Evolutionary conservation across 139 green algal species (phyloP), one percentile per base, ranked within the genome.

Genomic region (Picochlorum sp.): DNA sequence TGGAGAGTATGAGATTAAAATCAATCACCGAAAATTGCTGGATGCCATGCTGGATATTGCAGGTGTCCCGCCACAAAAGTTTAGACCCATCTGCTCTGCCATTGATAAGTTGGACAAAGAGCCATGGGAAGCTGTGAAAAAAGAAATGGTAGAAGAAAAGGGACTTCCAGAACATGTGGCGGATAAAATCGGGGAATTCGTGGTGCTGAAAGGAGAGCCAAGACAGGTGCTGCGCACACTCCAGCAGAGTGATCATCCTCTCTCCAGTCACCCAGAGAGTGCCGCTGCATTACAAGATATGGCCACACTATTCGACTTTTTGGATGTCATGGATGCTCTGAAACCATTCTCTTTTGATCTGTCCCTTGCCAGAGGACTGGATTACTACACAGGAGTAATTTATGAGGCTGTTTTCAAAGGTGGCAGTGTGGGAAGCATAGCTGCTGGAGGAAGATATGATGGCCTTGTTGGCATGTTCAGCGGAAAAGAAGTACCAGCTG

Each of bases 71-170:
- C 3, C 76, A 14, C 65, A 83, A 62, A 91, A 92, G 73, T 84
- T 84, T 65, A 68, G 88, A 4, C 49, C 87, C 70, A 96, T 95
- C 70, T 95, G 89, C 80, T 92, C 82, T 23, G 89, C 92, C 38
- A 96, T 98, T 49, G 92, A 98, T 81, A 98, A 98, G 82, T 85
- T 98, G 23, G 92, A 98, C 81, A 98, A 98, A 83, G 89, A 92
- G 81, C 78, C 82, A 2, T 94, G 87, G 87, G 77, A 81, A 61
- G 79, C 57, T 14, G 88, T 95, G 38, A 69, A 74, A 7, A 23
- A 52, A 10, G 91, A 98, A 83, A 98, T 98, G 92, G 81, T 92
- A 34, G 85, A 87, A 9, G 81, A 96, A 57, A 98, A 98, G 79
- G 90, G 90, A 0, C 71, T 98, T 67, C 65, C 82, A 15, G 59